A percentile compares a stretch with the other conserved stretches of the same genome.
These are phyloP conservation scores for Aspergillus oerlinghausenensis DNA, from an alignment of 2,329 filamentous ascomycete genomes.

Conservation along the genomic window DNA sequence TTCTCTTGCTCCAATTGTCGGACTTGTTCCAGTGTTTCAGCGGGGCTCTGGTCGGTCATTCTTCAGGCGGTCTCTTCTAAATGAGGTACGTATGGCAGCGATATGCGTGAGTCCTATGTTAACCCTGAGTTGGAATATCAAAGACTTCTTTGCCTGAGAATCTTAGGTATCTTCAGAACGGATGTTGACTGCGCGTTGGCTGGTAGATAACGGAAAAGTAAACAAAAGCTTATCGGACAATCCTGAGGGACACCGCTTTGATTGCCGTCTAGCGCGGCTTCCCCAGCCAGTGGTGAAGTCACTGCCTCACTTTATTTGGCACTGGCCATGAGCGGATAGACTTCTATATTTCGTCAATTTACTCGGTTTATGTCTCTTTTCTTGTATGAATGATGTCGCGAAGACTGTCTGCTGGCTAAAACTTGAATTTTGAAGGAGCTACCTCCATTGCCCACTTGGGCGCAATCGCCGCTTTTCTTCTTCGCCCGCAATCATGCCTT, in stretches of 20 bases:
- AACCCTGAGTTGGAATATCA: background rate
- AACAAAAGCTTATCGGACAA: slow-evolving; percentile 10
- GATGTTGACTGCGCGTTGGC: background rate
- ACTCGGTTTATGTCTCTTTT: background rate
- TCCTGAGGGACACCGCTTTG: background rate
- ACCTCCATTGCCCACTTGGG: background rate
- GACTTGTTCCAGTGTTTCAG: slow-evolving; percentile 40
- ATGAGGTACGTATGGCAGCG: background rate
- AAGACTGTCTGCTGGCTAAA: background rate
- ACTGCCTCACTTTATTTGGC: background rate
- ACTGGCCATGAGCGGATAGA: background rate
- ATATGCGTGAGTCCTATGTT: too few species aligned
- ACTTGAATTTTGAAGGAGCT: background rate
- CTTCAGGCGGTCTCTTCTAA: background rate
- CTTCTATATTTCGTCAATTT: background rate
- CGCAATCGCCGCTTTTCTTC: background rate
- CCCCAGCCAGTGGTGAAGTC: background rate
- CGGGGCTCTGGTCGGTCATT: slow-evolving; percentile 19
- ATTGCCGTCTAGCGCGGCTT: background rate
- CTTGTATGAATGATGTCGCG: background rate
- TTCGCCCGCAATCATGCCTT: slow-evolving; percentile 22
- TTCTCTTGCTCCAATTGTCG: slow-evolving; percentile 38
- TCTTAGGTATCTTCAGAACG: background rate
- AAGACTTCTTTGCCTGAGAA: background rate
- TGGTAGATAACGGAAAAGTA: slow-evolving; percentile 15